Percentiles rank a stretch among this genome's conserved stretches.
Evolutionary conservation across 2,329 filamentous ascomycete genomes (phyloP).

Genomic region (Ophiocordyceps camponoti-saundersi): DNA sequence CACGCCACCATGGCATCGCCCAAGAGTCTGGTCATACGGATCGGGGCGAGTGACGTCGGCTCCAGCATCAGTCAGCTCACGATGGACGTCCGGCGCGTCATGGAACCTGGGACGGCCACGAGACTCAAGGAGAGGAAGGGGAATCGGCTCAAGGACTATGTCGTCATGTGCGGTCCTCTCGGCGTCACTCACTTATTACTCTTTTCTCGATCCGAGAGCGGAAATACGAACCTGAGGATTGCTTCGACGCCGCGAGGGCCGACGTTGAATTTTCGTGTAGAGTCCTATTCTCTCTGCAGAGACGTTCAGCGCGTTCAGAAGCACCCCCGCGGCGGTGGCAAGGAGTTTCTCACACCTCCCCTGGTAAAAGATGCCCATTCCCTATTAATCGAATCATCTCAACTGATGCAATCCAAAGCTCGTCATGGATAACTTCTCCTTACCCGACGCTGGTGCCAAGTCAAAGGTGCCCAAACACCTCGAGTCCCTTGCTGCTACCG

Average conservation of each 20-base stretch:
- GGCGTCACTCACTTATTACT: conserved; percentile 86
- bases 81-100: conserved; percentile 77
- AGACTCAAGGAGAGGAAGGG: conserved; percentile 76
- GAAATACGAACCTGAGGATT: conserved; percentile 84
- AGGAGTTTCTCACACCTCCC: conserved; percentile 73
- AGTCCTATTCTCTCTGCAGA: conserved; percentile 86
- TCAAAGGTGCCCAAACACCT: conserved; percentile 80
- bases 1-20: conserved; percentile 53
- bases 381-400: background rate
- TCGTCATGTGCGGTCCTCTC: conserved; percentile 85
- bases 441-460: conserved; percentile 39
- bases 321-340: conserved; percentile 65
- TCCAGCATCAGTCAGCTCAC: conserved; percentile 82
- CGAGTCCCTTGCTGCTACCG: conserved; percentile 77
- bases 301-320: conserved; percentile 75
- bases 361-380: conserved; percentile 33
- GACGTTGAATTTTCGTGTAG: conserved; percentile 84
- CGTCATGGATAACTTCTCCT: conserved; percentile 96
- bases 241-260: conserved; percentile 79
- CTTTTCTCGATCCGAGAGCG: conserved; percentile 75
- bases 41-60: conserved; percentile 86
- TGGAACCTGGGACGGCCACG: conserved; percentile 88
- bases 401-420: conserved; percentile 30
- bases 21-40: conserved; percentile 97
- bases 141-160: conserved; percentile 82